phyloP scores from a whole-genome alignment of 2,329 filamentous ascomycete species.

The Fusarium keratoplasticum region DNA sequence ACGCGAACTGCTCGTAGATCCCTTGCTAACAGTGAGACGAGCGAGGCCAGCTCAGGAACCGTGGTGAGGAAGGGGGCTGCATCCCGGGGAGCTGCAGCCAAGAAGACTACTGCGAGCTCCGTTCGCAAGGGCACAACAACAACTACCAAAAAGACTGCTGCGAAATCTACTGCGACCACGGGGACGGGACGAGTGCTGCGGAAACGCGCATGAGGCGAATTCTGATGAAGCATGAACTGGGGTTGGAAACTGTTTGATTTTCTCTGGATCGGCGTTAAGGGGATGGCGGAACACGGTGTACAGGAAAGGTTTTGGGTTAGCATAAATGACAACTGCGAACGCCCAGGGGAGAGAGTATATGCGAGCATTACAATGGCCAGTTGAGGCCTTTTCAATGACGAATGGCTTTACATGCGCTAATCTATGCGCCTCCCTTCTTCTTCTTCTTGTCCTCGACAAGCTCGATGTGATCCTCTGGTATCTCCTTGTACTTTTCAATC shows the following conservation, averaged over 20 bases:
- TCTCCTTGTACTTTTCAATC: constrained; percentile 86
- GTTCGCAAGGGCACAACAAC: constrained; percentile 67
- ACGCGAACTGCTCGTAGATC: constrained; percentile 64
- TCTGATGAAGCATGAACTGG: constrained; percentile 12
- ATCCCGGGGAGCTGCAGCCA: constrained; percentile 53
- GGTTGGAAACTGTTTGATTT: constrained; percentile 8
- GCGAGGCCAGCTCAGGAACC: constrained; percentile 73
- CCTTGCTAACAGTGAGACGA: constrained; percentile 72
- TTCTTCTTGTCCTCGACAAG: constrained; percentile 97
- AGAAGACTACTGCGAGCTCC: constrained; percentile 66
- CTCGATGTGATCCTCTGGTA: constrained; percentile 96
- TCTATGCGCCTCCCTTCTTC: constrained; percentile 55
- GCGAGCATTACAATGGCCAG: constrained; percentile 34
- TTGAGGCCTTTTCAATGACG: constrained; percentile 32
- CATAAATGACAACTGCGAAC: constrained; percentile 24
- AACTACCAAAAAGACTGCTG: constrained; percentile 56
- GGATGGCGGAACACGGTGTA: constrained; percentile 20
- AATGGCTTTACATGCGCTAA: constrained; percentile 28
- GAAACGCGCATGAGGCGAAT: constrained; percentile 58
- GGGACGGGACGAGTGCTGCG: constrained; percentile 65
- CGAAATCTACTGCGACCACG: constrained; percentile 51
- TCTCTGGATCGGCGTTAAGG: constrained; percentile 37
- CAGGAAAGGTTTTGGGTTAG: constrained; percentile 25
- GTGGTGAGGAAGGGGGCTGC: constrained; percentile 68
- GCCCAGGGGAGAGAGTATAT: constrained; percentile 26